Percentiles rank a stretch among this genome's conserved stretches.
Evolutionary conservation across 805 yeast genomes (phyloP).

Genomic region (Starmerella sirachaensis): DNA sequence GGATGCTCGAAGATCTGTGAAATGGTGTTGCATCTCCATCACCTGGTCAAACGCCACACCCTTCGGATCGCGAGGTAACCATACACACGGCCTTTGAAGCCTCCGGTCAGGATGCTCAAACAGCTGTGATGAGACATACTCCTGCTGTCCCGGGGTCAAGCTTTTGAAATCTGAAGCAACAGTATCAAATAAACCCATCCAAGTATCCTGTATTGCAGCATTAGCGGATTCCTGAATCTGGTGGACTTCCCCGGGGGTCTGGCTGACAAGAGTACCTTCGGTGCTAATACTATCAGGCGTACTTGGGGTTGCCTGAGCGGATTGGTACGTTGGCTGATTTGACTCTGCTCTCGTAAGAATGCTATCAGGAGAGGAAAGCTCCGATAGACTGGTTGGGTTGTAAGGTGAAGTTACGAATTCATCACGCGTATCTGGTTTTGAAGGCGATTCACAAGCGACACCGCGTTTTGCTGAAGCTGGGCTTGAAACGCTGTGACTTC

Average conservation of each 20-base stretch:
- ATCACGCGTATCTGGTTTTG: too few relatives aligned
- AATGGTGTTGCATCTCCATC: constrained; percentile 21
- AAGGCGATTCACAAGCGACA: too few relatives aligned
- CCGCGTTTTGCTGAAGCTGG: too few relatives aligned
- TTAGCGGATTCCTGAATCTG: neutral
- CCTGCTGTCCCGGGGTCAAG: constrained; percentile 22
- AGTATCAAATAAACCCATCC: constrained; percentile 21
- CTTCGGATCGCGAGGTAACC: constrained; percentile 35
- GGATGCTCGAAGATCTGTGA: constrained; percentile 24
- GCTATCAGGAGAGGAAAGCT: neutral
- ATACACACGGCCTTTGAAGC: constrained; percentile 28
- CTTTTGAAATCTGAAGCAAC: constrained; percentile 23
- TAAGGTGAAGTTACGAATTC: too few relatives aligned
- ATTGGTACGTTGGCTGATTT: too few relatives aligned
- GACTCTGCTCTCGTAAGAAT: neutral
- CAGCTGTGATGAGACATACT: constrained; percentile 22
- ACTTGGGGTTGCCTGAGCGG: neutral
- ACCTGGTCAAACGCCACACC: constrained; percentile 31
- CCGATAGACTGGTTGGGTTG: too few relatives aligned
- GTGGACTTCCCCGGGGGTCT: neutral
- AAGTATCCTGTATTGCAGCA: constrained; percentile 4
- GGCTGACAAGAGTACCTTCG: neutral
- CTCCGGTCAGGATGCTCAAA: constrained; percentile 28
- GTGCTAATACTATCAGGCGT: neutral
- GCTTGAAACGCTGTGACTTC: too few relatives aligned